Base-by-base conservation (phyloP, 2,329 filamentous ascomycete genomes). In the Fusarium fujikuroi region DNA sequence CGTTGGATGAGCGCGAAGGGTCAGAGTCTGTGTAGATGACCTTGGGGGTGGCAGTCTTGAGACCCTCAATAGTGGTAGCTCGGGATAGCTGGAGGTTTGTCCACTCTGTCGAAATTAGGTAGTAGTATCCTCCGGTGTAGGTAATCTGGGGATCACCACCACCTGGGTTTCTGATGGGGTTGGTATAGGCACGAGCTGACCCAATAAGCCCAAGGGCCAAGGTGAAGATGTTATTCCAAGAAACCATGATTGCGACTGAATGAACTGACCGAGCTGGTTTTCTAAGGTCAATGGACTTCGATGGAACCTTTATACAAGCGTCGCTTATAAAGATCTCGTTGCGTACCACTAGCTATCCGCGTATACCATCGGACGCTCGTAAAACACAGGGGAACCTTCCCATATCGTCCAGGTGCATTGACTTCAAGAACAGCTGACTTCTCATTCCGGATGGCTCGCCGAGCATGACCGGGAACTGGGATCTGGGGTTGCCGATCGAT, bases 21-120 rank as follows among this genome's bases (percentile, higher is more conserved):
- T 83, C 84, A 9, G 78, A 79, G 62, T 87, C 85, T 0, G 82
- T 83, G 80, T 86, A 90, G 34, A 90, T 85, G 6, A 82, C 76
- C 70, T 87, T 88, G 25, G 83, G 85, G 42, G 85, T 82, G 0
- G 84, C 87, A 0, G 83, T 86, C 80, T 89, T 88, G n/a, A 91
- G 78, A 0, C 87, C 88, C 37, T 85, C 84, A 9, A 91, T 79
- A 1, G 87, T 90, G 15, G 80, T 87, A 0, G 89, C 84, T 2
- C 87, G 82, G 1, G 87, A 84, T n/a, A 91, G 84, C 69, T 87
- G 82, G 18, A 91, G 80, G 68, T 90, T 82, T 4, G 81, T 85
- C 87, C 87, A 90, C 32, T 86, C 87, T 0, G 87, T 90, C 0
- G 87, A 87, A 72, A 88, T 84, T 34, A 90, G 80, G 69, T 90